A percentile compares a stretch with the other conserved stretches of the same genome.
These are phyloP conservation scores for Wickerhamiella hasegawae DNA, from an alignment of 805 yeast genomes.

Conservation along the genomic window DNA sequence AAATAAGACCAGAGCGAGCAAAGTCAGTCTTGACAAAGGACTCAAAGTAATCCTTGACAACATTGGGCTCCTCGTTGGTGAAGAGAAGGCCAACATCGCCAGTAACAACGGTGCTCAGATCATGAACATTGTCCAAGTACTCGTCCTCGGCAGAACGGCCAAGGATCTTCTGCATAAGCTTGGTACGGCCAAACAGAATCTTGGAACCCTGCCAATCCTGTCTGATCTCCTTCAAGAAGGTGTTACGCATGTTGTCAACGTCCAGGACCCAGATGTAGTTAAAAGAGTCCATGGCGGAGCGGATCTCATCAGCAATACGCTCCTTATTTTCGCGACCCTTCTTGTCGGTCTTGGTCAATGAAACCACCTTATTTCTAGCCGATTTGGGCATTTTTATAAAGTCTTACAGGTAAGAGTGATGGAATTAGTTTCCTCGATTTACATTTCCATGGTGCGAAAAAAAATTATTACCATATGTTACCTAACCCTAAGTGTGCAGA, in stretches of 20 bases:
- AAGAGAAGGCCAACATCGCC: constrained; percentile 83
- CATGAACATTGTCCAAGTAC: constrained; percentile 67
- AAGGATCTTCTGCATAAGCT: constrained; percentile 81
- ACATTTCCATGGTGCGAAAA: not conserved
- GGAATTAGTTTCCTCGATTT: no score
- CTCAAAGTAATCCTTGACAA: constrained; percentile 78
- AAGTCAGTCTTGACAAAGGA: constrained; percentile 67
- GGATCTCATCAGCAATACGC: constrained; percentile 78
- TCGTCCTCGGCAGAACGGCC: constrained; percentile 83
- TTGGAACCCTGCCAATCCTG: constrained; percentile 86
- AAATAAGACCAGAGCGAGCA: constrained; percentile 73
- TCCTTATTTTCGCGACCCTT: constrained; percentile 89
- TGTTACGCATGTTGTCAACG: constrained; percentile 87
- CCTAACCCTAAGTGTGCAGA: no score
- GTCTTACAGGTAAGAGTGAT: not conserved
- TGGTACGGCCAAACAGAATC: constrained; percentile 77
- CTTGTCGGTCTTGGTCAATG: constrained; percentile 90
- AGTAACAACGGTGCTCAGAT: constrained; percentile 41
- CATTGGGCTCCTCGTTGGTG: constrained; percentile 76
- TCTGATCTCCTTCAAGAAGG: constrained; percentile 85
- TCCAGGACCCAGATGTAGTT: constrained; percentile 73
- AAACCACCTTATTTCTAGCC: constrained; percentile 87
- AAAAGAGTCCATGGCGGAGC: constrained; percentile 61
- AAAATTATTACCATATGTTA: no score
- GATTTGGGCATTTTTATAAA: constrained; percentile 76